Evolutionary conservation across 352 stramenopile species (phyloP).

Genomic region (Pythium aphanidermatum): DNA sequence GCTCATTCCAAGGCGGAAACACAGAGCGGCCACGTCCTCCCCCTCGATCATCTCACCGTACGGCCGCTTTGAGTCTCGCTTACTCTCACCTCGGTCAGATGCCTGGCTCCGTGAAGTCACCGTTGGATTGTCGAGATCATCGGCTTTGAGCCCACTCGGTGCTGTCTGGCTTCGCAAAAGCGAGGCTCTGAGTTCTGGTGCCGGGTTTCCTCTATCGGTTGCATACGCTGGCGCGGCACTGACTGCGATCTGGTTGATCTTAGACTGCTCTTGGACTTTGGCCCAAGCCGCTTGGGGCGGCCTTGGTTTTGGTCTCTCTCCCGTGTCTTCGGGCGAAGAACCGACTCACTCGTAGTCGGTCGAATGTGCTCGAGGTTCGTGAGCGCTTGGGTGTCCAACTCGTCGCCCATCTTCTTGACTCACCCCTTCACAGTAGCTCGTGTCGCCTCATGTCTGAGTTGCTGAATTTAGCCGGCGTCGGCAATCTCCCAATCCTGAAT

Average conservation of each 20-base stretch:
- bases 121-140: no score
- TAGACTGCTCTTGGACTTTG: no score
- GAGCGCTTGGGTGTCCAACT: neutral
- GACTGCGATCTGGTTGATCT: constrained; percentile 14
- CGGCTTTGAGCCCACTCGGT: neutral
- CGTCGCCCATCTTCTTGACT: neutral
- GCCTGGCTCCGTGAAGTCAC: no score
- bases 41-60: constrained; percentile 19
- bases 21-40: constrained; percentile 11
- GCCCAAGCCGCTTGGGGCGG: no score
- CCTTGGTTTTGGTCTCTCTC: neutral
- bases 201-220: no score
- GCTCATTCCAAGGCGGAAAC: constrained; percentile 7
- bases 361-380: neutral
- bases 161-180: constrained; percentile 12
- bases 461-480: no score
- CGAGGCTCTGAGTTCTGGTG: no score
- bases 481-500: no score
- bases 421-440: no score
- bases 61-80: neutral
- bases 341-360: neutral
- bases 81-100: no score
- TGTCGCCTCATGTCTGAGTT: no score
- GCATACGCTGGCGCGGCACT: neutral
- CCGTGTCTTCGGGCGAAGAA: no score